Evolutionary conservation across 2,329 filamentous ascomycete species (phyloP).

Genomic region (Coleophoma eucalyptorum): DNA sequence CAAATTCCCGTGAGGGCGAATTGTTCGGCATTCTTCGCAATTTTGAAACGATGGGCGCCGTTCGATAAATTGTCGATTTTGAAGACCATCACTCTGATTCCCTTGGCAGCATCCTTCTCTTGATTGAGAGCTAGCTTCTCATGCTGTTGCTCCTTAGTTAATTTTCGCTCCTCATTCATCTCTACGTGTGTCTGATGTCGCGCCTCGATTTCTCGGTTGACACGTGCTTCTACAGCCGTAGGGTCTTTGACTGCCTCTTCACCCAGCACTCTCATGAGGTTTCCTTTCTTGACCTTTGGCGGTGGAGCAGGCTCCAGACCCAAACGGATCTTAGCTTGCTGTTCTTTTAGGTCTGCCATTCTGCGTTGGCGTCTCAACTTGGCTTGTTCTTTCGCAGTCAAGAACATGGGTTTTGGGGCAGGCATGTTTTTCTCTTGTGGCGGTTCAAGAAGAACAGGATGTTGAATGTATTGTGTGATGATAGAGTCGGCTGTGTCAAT

Average conservation of each 20-base stretch:
- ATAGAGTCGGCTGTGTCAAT: slow-evolving; percentile 78
- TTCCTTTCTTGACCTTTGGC: slow-evolving; percentile 95
- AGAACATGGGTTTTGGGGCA: slow-evolving; percentile 81
- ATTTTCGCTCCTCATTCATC: slow-evolving; percentile 77
- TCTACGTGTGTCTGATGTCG: slow-evolving; percentile 74
- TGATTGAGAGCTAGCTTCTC: slow-evolving; percentile 83
- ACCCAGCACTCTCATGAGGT: slow-evolving; percentile 94
- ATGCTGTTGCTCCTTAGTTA: slow-evolving; percentile 81
- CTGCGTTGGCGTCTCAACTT: slow-evolving; percentile 87
- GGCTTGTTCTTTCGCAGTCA: slow-evolving; percentile 86
- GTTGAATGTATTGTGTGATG: slow-evolving; percentile 86
- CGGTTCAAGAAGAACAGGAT: slow-evolving; percentile 85
- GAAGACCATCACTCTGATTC: slow-evolving; percentile 83
- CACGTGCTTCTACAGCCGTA: slow-evolving; percentile 90
- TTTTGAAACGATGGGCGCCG: slow-evolving; percentile 89
- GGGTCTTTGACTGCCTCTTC: slow-evolving; percentile 88
- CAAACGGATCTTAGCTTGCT: slow-evolving; percentile 91
- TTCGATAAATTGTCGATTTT: slow-evolving; percentile 87
- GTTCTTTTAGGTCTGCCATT: slow-evolving; percentile 91
- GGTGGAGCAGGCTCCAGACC: slow-evolving; percentile 86
- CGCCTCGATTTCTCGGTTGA: slow-evolving; percentile 89
- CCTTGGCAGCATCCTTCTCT: slow-evolving; percentile 81
- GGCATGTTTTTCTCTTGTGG: slow-evolving; percentile 84
- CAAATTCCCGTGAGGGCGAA: slow-evolving; percentile 83
- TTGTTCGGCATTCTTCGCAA: slow-evolving; percentile 89